phyloP scores from a whole-genome alignment of 2,329 filamentous ascomycete species.

The Pseudocercospora eumusae region DNA sequence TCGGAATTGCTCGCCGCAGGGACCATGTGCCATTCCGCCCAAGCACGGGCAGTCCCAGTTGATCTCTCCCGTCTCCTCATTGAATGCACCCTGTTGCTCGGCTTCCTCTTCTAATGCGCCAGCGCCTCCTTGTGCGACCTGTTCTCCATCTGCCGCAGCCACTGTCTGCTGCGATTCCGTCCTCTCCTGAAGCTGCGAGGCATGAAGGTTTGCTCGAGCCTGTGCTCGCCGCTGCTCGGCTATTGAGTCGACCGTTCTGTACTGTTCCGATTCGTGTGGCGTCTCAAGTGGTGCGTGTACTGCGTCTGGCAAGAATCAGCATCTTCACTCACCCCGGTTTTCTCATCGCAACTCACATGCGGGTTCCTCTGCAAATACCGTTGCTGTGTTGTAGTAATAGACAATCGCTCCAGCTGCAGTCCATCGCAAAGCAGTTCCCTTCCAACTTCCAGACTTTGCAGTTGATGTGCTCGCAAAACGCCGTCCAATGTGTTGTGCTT shows the following conservation, averaged over 20 bases:
- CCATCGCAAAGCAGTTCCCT: constrained; percentile 71
- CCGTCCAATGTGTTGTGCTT: constrained; percentile 37
- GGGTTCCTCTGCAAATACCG: constrained; percentile 81
- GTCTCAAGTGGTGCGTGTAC: constrained; percentile 44
- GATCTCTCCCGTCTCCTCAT: constrained; percentile 98
- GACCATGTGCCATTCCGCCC: constrained; percentile 94
- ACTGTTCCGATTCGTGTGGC: constrained; percentile 44
- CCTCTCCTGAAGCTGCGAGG: constrained; percentile 21
- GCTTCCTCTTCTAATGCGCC: constrained; percentile 76
- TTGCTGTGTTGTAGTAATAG: constrained; percentile 93
- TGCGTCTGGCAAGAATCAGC: constrained; percentile 32
- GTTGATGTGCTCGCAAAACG: constrained; percentile 60
- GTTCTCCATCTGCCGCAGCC: constrained; percentile 29
- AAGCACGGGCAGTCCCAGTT: constrained; percentile 99
- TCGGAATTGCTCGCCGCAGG: constrained; percentile 94
- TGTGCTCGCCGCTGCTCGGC: constrained; percentile 45
- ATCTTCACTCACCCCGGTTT: background rate
- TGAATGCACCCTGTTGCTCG: constrained; percentile 86
- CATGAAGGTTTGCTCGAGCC: constrained; percentile 27
- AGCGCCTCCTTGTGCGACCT: constrained; percentile 41
- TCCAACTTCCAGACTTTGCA: constrained; percentile 75
- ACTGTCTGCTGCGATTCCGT: constrained; percentile 17
- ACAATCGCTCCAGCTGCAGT: constrained; percentile 73
- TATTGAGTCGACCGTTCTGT: constrained; percentile 50
- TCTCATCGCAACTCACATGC: constrained; percentile 58